These are phyloP conservation scores for Schizosaccharomyces japonicus DNA, from an alignment of 805 yeast species.

Conservation along the genomic window DNA sequence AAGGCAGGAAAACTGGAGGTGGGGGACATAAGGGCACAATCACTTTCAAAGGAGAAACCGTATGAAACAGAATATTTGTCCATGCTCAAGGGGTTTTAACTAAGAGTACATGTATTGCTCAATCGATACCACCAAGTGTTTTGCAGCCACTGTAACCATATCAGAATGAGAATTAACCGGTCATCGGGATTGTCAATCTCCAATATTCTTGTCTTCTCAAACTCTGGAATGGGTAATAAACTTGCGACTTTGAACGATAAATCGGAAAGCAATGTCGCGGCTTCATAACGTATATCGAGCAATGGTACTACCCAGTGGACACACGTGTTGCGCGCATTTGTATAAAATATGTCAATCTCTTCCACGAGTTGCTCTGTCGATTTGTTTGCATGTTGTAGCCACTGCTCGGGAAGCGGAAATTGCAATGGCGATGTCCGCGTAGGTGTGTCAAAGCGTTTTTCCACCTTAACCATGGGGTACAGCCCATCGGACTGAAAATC, in stretches of 20 bases:
- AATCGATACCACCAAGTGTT: conserved; percentile 1
- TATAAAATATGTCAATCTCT: neutral
- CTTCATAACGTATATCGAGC: neutral
- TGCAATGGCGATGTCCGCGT: neutral
- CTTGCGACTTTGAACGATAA: neutral
- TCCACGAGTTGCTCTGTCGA: neutral
- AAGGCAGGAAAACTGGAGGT: neutral
- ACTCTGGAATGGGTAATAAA: neutral
- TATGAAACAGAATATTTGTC: neutral
- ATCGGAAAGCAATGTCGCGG: neutral
- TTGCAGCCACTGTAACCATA: neutral
- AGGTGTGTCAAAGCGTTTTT: neutral
- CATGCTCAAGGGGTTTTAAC: neutral
- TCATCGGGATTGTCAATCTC: conserved; percentile 1
- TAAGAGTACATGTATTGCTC: neutral
- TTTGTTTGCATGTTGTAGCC: neutral
- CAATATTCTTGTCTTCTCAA: neutral
- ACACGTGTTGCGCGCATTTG: neutral
- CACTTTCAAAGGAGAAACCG: neutral
- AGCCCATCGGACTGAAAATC: neutral
- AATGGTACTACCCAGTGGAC: conserved; percentile 1
- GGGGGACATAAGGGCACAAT: neutral
- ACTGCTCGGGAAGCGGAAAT: neutral
- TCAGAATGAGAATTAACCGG: neutral
- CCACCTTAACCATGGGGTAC: neutral